Conservation (phyloP, 805 yeast species). For the Cyberlindnera xylosilytica region DNA sequence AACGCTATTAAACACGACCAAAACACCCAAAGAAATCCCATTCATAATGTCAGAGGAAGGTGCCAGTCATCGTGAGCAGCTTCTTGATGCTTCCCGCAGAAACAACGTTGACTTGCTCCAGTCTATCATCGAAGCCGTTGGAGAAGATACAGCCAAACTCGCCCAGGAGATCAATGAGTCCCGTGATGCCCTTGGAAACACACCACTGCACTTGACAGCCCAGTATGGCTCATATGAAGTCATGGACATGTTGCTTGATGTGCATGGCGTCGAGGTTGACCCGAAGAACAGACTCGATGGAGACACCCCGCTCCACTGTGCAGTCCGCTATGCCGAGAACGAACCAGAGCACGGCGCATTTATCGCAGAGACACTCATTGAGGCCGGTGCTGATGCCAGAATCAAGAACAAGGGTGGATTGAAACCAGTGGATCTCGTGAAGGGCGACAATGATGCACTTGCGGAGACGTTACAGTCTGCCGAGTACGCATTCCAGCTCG, state of each 20-base stretch:
- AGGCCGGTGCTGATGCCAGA: constrained; percentile 86
- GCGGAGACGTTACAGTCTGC: constrained; percentile 73
- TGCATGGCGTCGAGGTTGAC: constrained; percentile 88
- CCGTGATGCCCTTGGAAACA: constrained; percentile 73
- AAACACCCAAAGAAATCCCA: too few relatives aligned
- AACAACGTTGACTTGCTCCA: constrained; percentile 76
- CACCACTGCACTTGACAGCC: constrained; percentile 80
- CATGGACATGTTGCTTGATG: constrained; percentile 75
- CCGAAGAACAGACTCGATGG: constrained; percentile 69
- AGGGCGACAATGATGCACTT: constrained; percentile 51
- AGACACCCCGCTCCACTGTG: constrained; percentile 86
- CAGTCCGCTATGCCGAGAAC: constrained; percentile 66
- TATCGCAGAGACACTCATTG: constrained; percentile 75
- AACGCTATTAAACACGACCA: too few relatives aligned
- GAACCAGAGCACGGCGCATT: constrained; percentile 81
- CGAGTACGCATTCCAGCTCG: constrained; percentile 59
- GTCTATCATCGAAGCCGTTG: constrained; percentile 43
- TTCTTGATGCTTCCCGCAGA: constrained; percentile 84
- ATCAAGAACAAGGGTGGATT: constrained; percentile 57
- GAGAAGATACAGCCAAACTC: constrained; percentile 22
- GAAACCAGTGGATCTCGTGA: constrained; percentile 71
- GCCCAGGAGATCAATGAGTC: constrained; percentile 63
- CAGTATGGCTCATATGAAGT: constrained; percentile 82
- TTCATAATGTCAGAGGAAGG: constrained; percentile 44
- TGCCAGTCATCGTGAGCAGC: constrained; percentile 73